phyloP scores from a whole-genome alignment of 768 basidiomycete genomes.

The Galerina marginata region DNA sequence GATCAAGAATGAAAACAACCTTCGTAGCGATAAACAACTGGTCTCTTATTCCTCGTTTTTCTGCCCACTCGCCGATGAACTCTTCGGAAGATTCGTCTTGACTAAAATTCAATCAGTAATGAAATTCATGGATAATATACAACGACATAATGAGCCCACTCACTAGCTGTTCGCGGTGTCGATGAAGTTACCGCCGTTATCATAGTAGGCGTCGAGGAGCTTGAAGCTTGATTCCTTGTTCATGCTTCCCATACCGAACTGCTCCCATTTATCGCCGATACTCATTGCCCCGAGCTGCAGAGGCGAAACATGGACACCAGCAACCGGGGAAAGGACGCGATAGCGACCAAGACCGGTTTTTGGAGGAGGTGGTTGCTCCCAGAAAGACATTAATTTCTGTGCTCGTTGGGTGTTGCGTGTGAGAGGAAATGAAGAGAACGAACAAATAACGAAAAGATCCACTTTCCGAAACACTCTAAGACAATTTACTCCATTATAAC shows the following conservation, averaged over 20 bases:
- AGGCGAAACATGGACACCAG: constrained; percentile 49
- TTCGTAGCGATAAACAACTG: constrained; percentile 55
- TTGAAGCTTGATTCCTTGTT: constrained; percentile 47
- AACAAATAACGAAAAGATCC: too few species aligned
- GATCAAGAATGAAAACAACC: constrained; percentile 29
- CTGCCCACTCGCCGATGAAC: constrained; percentile 61
- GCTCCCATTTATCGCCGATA: constrained; percentile 45
- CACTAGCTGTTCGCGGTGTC: constrained; percentile 55
- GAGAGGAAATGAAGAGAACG: too few species aligned
- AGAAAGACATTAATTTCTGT: too few species aligned
- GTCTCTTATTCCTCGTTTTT: constrained; percentile 49
- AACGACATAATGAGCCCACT: constrained; percentile 1
- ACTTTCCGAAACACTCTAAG: too few species aligned
- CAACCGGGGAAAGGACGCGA: constrained; percentile 37
- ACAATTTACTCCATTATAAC: too few species aligned
- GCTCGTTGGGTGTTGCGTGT: too few species aligned
- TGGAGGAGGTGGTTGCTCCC: too few species aligned
- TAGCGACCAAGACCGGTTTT: constrained; percentile 28
- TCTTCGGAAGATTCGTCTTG: constrained; percentile 61
- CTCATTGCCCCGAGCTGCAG: constrained; percentile 48
- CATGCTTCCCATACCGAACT: constrained; percentile 40
- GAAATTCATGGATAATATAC: neutral
- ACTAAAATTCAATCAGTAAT: constrained; percentile 25
- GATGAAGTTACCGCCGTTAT: constrained; percentile 54
- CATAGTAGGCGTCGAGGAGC: constrained; percentile 49